Base-by-base conservation (phyloP, 768 basidiomycete species). In the Chlorophyllum brunneum region DNA sequence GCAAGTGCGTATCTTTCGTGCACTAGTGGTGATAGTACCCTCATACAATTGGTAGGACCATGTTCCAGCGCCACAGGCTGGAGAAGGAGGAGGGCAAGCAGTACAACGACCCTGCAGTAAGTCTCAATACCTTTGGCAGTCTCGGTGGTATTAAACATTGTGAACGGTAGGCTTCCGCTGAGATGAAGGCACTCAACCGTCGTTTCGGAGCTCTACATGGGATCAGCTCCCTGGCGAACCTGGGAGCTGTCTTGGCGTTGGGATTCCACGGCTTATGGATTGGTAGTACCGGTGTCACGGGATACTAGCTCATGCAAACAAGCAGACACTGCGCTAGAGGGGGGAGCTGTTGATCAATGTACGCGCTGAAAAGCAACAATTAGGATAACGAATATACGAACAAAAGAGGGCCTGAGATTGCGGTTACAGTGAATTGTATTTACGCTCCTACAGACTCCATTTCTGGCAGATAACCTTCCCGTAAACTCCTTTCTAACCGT, bases 381-480 rank as follows among this genome's bases (percentile, higher is more conserved):
- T 56, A 51, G 49, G 45, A 37, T 38, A 45, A 24, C 40, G 31
- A 47, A 39, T 50, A 29, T 56, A 56, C 43, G 51, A 43, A 45
- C 39, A 56, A 26, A 36, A 26, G 22, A 27, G 10, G 48, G 30
- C 18, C 40, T 30, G 36, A 42, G 13, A n/a, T 24, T 45, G 11
- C 22, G 13, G 29, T 26, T 24, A 43, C 22, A 23, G 13, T 43
- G 11, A 15, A 13, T 43, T 43, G 23, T 5, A n/a, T 37, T 56
- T 69, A 91, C 70, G 88, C 88, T 36, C 88, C 88, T 51, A 90
- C 82, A 45, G 81, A 77, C 63, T 89, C 88, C 71, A 85, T 76
- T 54, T 81, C 77, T 43, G 92, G 90, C 68, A 92, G 68, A 67
- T 87, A 92, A 38, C 92, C 92, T 63, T 94, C 92, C 61, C 82